Evolutionary conservation across 306 rosid genomes (phyloP).

Genomic region (Albizia julibrissin): DNA sequence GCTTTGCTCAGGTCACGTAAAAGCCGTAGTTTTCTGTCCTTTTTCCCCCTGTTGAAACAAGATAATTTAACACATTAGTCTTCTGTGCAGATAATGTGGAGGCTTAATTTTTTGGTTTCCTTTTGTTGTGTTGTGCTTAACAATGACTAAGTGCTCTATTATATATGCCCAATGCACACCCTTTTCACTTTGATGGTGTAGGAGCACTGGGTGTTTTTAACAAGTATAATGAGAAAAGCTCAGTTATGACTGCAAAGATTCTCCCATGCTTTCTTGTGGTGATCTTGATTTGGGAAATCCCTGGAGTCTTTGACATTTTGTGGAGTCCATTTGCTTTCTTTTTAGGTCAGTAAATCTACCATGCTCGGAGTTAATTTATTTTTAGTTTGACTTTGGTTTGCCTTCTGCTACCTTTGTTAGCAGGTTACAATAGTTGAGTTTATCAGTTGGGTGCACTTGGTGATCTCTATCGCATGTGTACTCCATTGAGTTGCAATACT

Average conservation of each 20-base stretch:
- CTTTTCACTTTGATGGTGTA: slow-evolving; percentile 96
- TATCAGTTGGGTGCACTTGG: slow-evolving; percentile 23
- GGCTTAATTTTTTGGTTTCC: slow-evolving; percentile 85
- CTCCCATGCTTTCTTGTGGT: slow-evolving; percentile 86
- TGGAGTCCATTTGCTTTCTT: slow-evolving; percentile 79
- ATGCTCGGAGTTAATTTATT: slow-evolving; percentile 16
- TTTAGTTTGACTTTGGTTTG: slow-evolving; percentile 17
- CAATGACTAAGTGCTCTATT: slow-evolving; percentile 93
- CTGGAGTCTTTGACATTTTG: slow-evolving; percentile 77
- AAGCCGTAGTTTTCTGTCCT: not conserved
- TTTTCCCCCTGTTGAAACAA: slow-evolving; percentile 1
- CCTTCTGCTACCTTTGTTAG: slow-evolving; percentile 22
- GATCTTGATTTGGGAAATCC: slow-evolving; percentile 92
- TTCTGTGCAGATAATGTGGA: slow-evolving; percentile 93
- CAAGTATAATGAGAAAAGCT: slow-evolving; percentile 79
- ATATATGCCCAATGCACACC: slow-evolving; percentile 98
- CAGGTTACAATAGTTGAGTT: slow-evolving; percentile 15
- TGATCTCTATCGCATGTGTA: not conserved
- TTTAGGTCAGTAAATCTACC: slow-evolving; percentile 63
- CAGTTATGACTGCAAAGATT: slow-evolving; percentile 80
- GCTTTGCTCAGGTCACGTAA: slow-evolving; percentile 84
- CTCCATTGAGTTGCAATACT: not conserved
- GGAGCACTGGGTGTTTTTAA: slow-evolving; percentile 87
- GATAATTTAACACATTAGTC: slow-evolving; percentile 7
- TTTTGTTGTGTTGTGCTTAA: slow-evolving; percentile 90